Evolutionary conservation across 1,284 basidiomycete species (phyloP).

Genomic region (Ceratobasidium sp.): DNA sequence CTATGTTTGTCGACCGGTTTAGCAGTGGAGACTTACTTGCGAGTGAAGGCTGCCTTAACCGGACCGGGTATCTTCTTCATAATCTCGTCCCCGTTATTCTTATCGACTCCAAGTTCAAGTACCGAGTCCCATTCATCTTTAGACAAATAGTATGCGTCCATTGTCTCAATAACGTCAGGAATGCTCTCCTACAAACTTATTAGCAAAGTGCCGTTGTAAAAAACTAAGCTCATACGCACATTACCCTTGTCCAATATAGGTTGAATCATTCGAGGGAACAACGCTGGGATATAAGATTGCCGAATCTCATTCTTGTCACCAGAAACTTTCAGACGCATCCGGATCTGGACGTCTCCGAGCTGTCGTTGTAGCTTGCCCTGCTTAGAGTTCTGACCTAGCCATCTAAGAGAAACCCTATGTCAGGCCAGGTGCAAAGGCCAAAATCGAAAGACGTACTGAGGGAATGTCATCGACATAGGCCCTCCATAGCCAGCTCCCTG

Average conservation of each 20-base stretch:
- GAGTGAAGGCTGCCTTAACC: slow-evolving; percentile 87
- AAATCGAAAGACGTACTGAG: slow-evolving; percentile 67
- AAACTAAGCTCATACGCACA: slow-evolving; percentile 49
- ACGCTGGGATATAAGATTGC: slow-evolving; percentile 87
- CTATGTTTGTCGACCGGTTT: slow-evolving; percentile 16
- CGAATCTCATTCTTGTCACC: slow-evolving; percentile 90
- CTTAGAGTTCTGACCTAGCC: slow-evolving; percentile 98
- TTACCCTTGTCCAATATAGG: slow-evolving; percentile 78
- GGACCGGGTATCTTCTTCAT: slow-evolving; percentile 86
- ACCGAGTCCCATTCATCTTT: slow-evolving; percentile 97
- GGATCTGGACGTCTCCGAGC: slow-evolving; percentile 90
- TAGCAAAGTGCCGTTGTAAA: not conserved
- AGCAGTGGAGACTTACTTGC: slow-evolving; percentile 65
- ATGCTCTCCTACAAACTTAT: slow-evolving; percentile 68
- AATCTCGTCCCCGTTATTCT: slow-evolving; percentile 75
- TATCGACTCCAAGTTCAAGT: slow-evolving; percentile 90
- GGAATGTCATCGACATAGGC: slow-evolving; percentile 77
- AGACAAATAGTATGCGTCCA: slow-evolving; percentile 95
- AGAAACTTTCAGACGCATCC: slow-evolving; percentile 93
- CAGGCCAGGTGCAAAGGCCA: slow-evolving; percentile 20
- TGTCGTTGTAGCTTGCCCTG: slow-evolving; percentile 83
- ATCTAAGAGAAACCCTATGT: slow-evolving; percentile 62
- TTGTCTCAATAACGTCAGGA: slow-evolving; percentile 81
- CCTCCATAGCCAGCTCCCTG: slow-evolving; percentile 71
- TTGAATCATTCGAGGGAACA: slow-evolving; percentile 81